Conservation (phyloP, 352 stramenopile species). For the Phytopythium chamaehyphon region DNA sequence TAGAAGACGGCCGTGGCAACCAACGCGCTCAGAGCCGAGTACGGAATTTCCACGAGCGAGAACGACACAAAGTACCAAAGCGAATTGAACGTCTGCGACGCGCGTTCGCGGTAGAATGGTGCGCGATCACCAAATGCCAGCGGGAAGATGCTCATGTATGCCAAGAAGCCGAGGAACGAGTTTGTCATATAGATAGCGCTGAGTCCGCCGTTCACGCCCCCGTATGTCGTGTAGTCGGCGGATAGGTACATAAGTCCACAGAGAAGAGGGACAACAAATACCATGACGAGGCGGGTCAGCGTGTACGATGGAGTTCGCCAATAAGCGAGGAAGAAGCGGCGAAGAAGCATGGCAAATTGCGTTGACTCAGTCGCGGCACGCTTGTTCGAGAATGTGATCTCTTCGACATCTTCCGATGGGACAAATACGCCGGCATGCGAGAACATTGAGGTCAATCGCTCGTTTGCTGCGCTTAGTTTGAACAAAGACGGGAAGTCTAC, state of each 20-base stretch:
- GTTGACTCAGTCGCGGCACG: conserved; percentile 10
- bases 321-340: conserved; percentile 54
- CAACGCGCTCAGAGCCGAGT: conserved; percentile 18
- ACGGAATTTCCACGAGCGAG: conserved; percentile 68
- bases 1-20: conserved; percentile 33
- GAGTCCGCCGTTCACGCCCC: conserved; percentile 30
- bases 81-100: conserved; percentile 75
- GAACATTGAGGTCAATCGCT: conserved; percentile 9
- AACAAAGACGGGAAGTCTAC: conserved; percentile 17
- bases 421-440: conserved; percentile 8
- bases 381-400: conserved; percentile 18
- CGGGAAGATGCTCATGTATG: conserved; percentile 43
- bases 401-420: neutral
- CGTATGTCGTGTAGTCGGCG: conserved; percentile 22
- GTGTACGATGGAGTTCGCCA: conserved; percentile 84
- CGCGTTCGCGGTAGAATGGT: conserved; percentile 63
- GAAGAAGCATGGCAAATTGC: conserved; percentile 29
- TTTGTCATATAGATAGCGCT: conserved; percentile 71
- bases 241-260: conserved; percentile 13
- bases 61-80: conserved; percentile 57
- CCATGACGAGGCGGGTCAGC: conserved; percentile 35
- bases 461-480: conserved; percentile 15
- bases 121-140: conserved; percentile 80
- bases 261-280: conserved; percentile 9
- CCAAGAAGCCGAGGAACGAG: conserved; percentile 58